Evolutionary conservation across 2,329 filamentous ascomycete genomes (phyloP), one percentile per base, ranked within the genome.

Genomic region (Arachnomyces sp.): DNA sequence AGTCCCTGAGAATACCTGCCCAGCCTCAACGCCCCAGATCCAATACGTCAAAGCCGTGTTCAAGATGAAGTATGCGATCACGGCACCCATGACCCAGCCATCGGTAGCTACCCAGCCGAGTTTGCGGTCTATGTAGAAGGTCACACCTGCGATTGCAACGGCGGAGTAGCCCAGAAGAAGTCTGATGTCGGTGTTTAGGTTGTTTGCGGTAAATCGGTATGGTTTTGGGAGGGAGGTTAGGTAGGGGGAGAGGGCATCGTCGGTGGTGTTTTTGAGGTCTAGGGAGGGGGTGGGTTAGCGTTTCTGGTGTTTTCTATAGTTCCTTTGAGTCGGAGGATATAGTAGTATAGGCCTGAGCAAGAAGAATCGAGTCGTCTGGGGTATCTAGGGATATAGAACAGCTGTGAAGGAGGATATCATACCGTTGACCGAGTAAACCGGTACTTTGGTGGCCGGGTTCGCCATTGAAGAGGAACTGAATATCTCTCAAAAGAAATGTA

Each of bases 211-310:
- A 72, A 95, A 95, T 50, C 59, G 57, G 49, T 65, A 66, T 14
- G 64, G 63, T 14, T 61, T 56, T 74, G 81, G 60, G n/a, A 96
- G 79, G 25, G 80, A 84, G 65, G 86, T 90, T 48, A 98, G 80
- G 70, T 96, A 96, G 67, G 92, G 88, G 43, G 84, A 80, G 44
- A 98, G 81, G 42, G 89, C 87, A 67, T 98, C 92, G 68, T 98
- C 92, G 50, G 85, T 87, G 30, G 89, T 93, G 69, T 92, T 94
- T 67, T 96, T 96, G 49, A 98, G 82, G 61, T 96, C 92, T 94
- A 59, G 15, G 15, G 25, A 42, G 28, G 15, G 39, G 39, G 28
- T 42, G 45, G 28, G 17, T 31, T 16, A 38, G 43, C 15, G 30
- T 12, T 42, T 34, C 29, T 32, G 32, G 17, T 33, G 29, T 36